These are phyloP conservation scores for Paracoccidioides lutzii DNA, from an alignment of 2,329 filamentous ascomycete genomes.

Conservation along the genomic window DNA sequence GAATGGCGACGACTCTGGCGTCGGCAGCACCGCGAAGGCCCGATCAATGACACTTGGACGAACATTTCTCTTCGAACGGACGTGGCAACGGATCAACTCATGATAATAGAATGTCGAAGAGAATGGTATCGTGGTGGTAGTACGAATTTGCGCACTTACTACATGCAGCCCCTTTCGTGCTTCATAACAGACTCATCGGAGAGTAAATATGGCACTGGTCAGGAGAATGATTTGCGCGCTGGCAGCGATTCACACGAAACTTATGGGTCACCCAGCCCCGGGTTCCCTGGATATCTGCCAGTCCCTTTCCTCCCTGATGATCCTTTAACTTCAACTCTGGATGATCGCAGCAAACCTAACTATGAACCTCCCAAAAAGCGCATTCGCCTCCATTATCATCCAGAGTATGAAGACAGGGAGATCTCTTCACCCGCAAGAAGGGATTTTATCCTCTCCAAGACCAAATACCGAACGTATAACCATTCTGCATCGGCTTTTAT, in stretches of 20 bases:
- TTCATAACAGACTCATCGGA: conserved; percentile 12
- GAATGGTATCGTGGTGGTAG: conserved; percentile 51
- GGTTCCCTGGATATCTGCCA: conserved; percentile 10
- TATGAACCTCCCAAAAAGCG: conserved; percentile 26
- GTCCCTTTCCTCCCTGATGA: conserved; percentile 16
- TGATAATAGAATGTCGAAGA: conserved; percentile 54
- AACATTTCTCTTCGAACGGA: conserved; percentile 50
- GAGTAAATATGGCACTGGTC: not conserved
- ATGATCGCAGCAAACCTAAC: conserved; percentile 18
- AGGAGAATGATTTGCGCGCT: not conserved
- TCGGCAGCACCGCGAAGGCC: conserved; percentile 54
- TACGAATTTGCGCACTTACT: conserved; percentile 52
- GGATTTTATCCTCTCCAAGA: conserved; percentile 34
- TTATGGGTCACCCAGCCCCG: not conserved
- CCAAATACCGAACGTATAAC: conserved; percentile 32
- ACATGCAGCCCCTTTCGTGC: conserved; percentile 35
- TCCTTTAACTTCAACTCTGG: conserved; percentile 18
- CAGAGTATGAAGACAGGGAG: conserved; percentile 23
- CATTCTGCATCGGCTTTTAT: conserved; percentile 29
- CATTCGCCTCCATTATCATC: conserved; percentile 27
- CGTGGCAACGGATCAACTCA: conserved; percentile 44
- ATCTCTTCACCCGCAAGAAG: conserved; percentile 14
- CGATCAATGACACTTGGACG: conserved; percentile 63
- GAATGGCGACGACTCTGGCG: conserved; percentile 48
- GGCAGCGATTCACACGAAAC: not conserved